phyloP scores from a whole-genome alignment of 2,329 filamentous ascomycete genomes.

The Stylonectria norvegica region DNA sequence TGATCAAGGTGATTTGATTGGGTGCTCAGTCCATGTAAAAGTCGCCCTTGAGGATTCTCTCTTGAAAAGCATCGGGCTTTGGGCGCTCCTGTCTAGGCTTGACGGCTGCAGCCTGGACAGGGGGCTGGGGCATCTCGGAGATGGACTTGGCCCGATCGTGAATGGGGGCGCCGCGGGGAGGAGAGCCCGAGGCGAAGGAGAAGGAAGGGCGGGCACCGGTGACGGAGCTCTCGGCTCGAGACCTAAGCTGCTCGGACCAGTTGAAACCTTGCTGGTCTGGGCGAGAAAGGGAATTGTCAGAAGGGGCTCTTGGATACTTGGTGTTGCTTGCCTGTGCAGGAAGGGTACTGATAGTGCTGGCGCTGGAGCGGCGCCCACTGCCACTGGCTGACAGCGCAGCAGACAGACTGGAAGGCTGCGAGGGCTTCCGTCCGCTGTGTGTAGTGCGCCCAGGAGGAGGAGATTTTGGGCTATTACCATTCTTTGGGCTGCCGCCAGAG shows the following conservation, averaged over 20 bases:
- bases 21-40: conserved; percentile 91
- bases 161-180: conserved; percentile 33
- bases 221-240: conserved; percentile 79
- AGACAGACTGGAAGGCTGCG: conserved; percentile 30
- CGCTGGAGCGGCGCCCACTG: conserved; percentile 37
- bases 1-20: neutral
- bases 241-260: conserved; percentile 93
- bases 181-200: conserved; percentile 49
- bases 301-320: conserved; percentile 55
- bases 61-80: conserved; percentile 92
- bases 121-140: conserved; percentile 58
- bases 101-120: conserved; percentile 44
- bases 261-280: conserved; percentile 87
- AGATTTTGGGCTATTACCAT: conserved; percentile 55
- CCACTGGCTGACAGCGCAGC: conserved; percentile 33
- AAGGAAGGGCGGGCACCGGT: conserved; percentile 56
- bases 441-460: conserved; percentile 34
- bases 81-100: conserved; percentile 46
- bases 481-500: conserved; percentile 57
- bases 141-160: conserved; percentile 71
- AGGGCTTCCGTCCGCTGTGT: conserved; percentile 32
- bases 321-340: conserved; percentile 56
- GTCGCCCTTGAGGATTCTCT: conserved; percentile 94
- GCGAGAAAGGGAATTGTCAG: conserved; percentile 60
- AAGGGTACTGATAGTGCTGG: conserved; percentile 30